Evolutionary conservation across 148 eudicot species (phyloP), one percentile per base, ranked within the genome.

Genomic region (Chenopodium formosanum): DNA sequence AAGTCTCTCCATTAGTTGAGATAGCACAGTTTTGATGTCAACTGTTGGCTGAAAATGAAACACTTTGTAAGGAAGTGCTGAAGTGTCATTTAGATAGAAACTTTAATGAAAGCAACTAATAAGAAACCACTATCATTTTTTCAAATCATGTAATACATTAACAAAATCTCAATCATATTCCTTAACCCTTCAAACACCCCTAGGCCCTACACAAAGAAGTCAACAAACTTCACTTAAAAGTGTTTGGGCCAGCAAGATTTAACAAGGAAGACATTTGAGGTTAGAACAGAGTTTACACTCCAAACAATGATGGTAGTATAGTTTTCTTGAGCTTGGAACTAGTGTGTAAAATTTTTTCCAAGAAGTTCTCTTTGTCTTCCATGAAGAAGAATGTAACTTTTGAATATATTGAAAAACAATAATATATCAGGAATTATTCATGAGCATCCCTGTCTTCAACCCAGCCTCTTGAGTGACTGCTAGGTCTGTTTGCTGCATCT

Each of bases 1-100:
- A 82, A 96, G 87, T 81, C 99, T 91, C 82, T 96, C 99, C 99
- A 96, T 96, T 44, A 96, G 88, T 82, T 87, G 94, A 75, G 97
- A 96, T 81, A 96, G 85, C 74, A 96, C 95, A 74, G 93, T 90
- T 85, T 90, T 96, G 88, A 96, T 85, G 85, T 96, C 99, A 87
- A 96, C 95, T 14, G 90, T 86, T 53, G 99, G 95, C 99, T 96
- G 92, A 74, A 60, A 84, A 88, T 20, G 32, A 75, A 85, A 73
- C 75, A 79, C 63, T 70, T 52, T 44, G 83, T 79, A 84, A 77
- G 56, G 37, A 65, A 23, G 10, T 31, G 13, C 17, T 47, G 56
- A 66, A 75, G 56, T 4, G 23, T 11, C 73, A 76, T 52, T n/a
- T 31, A 53, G 20, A 27, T 40, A 22, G 34, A 34, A 52, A 69